Conservation (phyloP, 345 rosid genomes). For the Trapa bicornis region DNA sequence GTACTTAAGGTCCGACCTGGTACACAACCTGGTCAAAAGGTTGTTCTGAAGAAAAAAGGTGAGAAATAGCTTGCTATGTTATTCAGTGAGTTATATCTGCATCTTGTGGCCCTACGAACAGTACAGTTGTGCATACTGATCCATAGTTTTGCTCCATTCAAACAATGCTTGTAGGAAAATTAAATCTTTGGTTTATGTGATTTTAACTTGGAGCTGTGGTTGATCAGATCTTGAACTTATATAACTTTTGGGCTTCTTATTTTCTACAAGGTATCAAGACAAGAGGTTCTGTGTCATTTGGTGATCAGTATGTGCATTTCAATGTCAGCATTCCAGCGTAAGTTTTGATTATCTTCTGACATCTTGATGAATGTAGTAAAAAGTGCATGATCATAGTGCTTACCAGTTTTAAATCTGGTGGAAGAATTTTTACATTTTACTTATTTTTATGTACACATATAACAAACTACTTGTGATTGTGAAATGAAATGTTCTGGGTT, state of each 20-base stretch:
- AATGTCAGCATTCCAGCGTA: slow-evolving; percentile 85
- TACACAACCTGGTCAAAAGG: slow-evolving; percentile 98
- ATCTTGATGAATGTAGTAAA: background rate
- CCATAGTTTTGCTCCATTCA: background rate
- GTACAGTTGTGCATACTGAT: background rate
- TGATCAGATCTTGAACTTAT: background rate
- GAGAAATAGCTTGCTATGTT: background rate
- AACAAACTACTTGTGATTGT: background rate
- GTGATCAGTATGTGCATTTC: slow-evolving; percentile 92
- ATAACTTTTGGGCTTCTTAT: background rate
- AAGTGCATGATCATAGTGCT: no score
- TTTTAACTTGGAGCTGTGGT: background rate
- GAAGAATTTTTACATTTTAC: no score
- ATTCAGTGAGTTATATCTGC: background rate
- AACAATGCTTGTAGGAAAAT: background rate
- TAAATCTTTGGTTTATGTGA: background rate
- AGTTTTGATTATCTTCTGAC: slow-evolving; percentile 11
- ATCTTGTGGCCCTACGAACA: background rate
- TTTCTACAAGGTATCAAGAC: slow-evolving; percentile 54
- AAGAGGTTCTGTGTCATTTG: slow-evolving; percentile 56
- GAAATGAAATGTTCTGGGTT: background rate
- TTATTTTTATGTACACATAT: no score
- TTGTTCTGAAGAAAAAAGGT: slow-evolving; percentile 94
- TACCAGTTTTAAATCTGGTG: no score
- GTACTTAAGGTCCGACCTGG: slow-evolving; percentile 96